A percentile compares a stretch with the other conserved stretches of the same genome.
These are phyloP conservation scores for Collybia mongolica DNA, from an alignment of 768 basidiomycete genomes.

Conservation along the genomic window DNA sequence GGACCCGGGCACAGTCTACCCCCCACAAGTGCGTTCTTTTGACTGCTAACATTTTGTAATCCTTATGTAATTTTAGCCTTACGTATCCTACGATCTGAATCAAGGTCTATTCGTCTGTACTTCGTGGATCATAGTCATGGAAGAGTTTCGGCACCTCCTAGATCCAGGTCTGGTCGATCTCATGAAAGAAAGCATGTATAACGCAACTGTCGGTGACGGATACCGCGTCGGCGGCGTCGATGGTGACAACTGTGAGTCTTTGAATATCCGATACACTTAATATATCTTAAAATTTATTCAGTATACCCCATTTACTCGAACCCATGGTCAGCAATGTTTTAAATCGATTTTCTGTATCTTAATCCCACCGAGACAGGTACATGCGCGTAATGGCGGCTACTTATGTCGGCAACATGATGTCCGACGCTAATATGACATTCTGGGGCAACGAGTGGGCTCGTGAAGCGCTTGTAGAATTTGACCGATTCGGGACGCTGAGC, in stretches of 20 bases:
- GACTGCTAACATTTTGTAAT: neutral
- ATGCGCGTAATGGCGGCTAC: slow-evolving; percentile 31
- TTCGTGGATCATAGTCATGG: slow-evolving; percentile 28
- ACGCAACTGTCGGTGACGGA: slow-evolving; percentile 29
- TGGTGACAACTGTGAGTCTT: slow-evolving; percentile 24
- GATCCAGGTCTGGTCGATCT: slow-evolving; percentile 19
- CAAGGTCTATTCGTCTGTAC: slow-evolving; percentile 26
- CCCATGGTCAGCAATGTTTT: slow-evolving; percentile 19
- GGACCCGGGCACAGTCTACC: slow-evolving; percentile 13
- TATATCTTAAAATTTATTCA: slow-evolving; percentile 1
- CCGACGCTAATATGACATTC: slow-evolving; percentile 25
- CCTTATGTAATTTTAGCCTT: slow-evolving; percentile 10
- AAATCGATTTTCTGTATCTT: neutral
- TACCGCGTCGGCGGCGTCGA: slow-evolving; percentile 28
- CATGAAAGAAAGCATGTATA: slow-evolving; percentile 29
- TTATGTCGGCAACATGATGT: slow-evolving; percentile 27
- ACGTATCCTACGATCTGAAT: slow-evolving; percentile 26
- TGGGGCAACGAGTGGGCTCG: slow-evolving; percentile 29
- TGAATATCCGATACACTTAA: neutral
- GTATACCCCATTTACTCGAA: slow-evolving; percentile 28
- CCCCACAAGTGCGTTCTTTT: slow-evolving; percentile 9
- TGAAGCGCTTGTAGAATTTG: slow-evolving; percentile 24
- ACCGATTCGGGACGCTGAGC: slow-evolving; percentile 22
- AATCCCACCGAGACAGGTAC: slow-evolving; percentile 15
- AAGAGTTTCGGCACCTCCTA: slow-evolving; percentile 26